Evolutionary conservation across 1,284 basidiomycete species (phyloP).

Genomic region (Retiboletus flavoniger): DNA sequence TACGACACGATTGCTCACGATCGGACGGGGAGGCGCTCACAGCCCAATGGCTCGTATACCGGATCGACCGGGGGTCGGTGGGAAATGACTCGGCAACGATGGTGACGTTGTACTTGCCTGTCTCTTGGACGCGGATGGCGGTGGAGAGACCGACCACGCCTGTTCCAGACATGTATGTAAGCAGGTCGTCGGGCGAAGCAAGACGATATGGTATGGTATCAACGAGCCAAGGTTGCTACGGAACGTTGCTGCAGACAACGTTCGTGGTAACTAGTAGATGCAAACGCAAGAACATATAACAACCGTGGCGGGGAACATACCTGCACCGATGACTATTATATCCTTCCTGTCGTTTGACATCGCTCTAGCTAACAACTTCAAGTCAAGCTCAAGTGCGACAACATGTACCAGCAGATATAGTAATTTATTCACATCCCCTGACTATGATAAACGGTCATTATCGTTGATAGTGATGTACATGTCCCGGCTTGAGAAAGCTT

Average conservation of each 20-base stretch:
- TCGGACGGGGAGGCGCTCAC: constrained; percentile 39
- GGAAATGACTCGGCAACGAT: constrained; percentile 68
- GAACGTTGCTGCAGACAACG: neutral
- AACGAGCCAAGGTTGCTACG: neutral
- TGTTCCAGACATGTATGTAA: constrained; percentile 2
- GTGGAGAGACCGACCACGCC: constrained; percentile 75
- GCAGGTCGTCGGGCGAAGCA: neutral
- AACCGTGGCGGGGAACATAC: constrained; percentile 22
- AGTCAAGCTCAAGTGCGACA: neutral
- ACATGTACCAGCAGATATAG: neutral
- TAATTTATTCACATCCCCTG: neutral
- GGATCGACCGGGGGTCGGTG: constrained; percentile 62
- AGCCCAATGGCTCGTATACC: constrained; percentile 77
- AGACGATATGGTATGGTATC: neutral
- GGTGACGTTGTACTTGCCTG: constrained; percentile 54
- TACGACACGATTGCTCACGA: neutral
- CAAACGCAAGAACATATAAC: neutral
- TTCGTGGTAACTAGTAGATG: neutral
- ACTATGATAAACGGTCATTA: no score
- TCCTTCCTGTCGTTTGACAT: constrained; percentile 26
- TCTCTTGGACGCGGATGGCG: constrained; percentile 62
- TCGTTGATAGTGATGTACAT: no score
- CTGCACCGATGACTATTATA: constrained; percentile 40
- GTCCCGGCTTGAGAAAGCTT: no score
- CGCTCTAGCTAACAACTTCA: constrained; percentile 19